Conservation (phyloP, 1,139 yeast species). For the Pichia kudriavzevii region DNA sequence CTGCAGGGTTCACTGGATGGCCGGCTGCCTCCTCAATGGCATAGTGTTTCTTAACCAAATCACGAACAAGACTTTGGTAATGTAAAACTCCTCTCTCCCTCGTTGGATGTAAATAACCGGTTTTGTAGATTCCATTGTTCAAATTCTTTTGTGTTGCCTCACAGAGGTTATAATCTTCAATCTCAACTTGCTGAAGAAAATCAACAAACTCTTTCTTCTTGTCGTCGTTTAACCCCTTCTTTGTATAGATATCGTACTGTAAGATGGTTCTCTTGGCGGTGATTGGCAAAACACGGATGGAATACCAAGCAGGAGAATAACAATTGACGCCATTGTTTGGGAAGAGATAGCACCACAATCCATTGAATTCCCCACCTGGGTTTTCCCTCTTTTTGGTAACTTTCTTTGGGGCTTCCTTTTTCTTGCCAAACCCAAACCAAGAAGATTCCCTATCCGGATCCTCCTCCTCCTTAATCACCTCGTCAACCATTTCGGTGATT, state of each 20-base stretch:
- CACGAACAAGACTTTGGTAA: constrained; percentile 49
- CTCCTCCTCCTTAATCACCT: constrained; percentile 32
- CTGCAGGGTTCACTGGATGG: constrained; percentile 44
- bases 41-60: constrained; percentile 50
- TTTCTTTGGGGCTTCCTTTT: constrained; percentile 26
- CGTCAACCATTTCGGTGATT: constrained; percentile 40
- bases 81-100: constrained; percentile 53
- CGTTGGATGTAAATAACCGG: constrained; percentile 51
- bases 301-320: constrained; percentile 61
- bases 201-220: constrained; percentile 55
- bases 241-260: constrained; percentile 55
- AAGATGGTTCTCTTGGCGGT: constrained; percentile 46
- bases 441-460: constrained; percentile 33
- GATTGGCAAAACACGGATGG: constrained; percentile 51
- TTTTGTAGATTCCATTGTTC: constrained; percentile 49
- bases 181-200: constrained; percentile 51
- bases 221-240: constrained; percentile 46
- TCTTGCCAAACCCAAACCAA: constrained; percentile 48
- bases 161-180: constrained; percentile 54
- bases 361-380: constrained; percentile 54
- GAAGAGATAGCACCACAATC: constrained; percentile 53
- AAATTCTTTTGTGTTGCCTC: constrained; percentile 52
- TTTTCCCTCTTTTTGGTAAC: constrained; percentile 31
- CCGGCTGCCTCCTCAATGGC: constrained; percentile 40
- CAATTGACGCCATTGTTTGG: constrained; percentile 57